These are phyloP conservation scores for Vitis hybrid DNA, from an alignment of 177 flowering plant species.

Conservation along the genomic window DNA sequence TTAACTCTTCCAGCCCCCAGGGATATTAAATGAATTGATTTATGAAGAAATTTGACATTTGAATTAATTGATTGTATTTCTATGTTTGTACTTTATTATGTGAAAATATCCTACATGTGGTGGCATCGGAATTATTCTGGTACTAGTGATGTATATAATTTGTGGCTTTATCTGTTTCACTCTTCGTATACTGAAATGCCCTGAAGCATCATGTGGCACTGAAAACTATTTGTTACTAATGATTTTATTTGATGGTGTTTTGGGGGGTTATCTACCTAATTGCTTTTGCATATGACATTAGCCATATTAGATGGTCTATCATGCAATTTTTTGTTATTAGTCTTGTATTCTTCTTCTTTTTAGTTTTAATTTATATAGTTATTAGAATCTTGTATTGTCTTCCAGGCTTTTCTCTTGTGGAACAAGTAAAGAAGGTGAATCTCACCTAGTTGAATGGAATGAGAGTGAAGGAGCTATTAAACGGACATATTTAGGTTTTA, in stretches of 20 bases:
- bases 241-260: too few relatives aligned
- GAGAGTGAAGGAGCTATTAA: conserved; percentile 74
- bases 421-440: conserved; percentile 72
- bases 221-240: too few relatives aligned
- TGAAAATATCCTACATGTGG: too few relatives aligned
- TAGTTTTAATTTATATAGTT: neutral
- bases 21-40: neutral
- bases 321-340: neutral
- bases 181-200: too few relatives aligned
- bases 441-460: conserved; percentile 78
- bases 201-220: too few relatives aligned
- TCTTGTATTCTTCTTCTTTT: neutral
- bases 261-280: too few relatives aligned
- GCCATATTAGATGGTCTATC: neutral
- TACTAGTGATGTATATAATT: too few relatives aligned
- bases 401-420: conserved; percentile 77
- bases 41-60: too few relatives aligned
- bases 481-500: conserved; percentile 55
- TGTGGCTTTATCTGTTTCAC: too few relatives aligned
- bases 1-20: neutral
- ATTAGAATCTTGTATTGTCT: neutral
- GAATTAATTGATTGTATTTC: too few relatives aligned
- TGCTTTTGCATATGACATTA: neutral
- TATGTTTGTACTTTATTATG: too few relatives aligned
- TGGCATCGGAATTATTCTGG: too few relatives aligned